Evolutionary conservation across 257 asterid genomes (phyloP).

Genomic region (Handroanthus guayacan): DNA sequence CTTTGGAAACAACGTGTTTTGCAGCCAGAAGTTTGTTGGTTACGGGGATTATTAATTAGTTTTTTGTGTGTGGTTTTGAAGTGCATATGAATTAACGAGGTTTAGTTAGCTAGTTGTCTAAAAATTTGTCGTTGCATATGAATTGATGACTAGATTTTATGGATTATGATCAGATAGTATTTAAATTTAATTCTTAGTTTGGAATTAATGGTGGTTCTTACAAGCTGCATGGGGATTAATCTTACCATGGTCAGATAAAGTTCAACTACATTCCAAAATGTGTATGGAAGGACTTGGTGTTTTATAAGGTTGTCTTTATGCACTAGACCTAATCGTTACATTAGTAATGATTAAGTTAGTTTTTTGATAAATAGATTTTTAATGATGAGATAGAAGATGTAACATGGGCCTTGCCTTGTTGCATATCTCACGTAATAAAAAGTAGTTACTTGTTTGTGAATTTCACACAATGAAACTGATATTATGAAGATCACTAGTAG

Average conservation of each 20-base stretch:
- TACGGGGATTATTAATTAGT: conserved; percentile 3
- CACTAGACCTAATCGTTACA: neutral
- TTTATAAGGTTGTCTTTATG: neutral
- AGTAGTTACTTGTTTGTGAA: no score
- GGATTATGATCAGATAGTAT: neutral
- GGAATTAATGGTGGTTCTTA: conserved; percentile 6
- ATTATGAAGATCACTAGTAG: no score
- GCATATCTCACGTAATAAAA: no score
- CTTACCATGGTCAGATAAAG: neutral
- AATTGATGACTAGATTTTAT: neutral
- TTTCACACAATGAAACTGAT: no score
- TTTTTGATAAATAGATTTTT: no score
- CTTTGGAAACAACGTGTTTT: conserved; percentile 16
- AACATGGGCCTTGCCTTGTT: no score
- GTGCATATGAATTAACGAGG: conserved; percentile 30
- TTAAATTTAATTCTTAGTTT: neutral
- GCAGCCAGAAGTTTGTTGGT: neutral
- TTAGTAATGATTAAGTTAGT: neutral
- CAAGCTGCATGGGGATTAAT: neutral
- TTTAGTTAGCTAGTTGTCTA: neutral
- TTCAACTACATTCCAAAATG: neutral
- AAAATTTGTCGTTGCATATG: neutral
- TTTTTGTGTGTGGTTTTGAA: neutral
- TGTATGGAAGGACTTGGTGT: neutral
- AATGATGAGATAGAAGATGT: no score